Conservation (phyloP, 345 rosid genomes). For the Cardamine occulta region DNA sequence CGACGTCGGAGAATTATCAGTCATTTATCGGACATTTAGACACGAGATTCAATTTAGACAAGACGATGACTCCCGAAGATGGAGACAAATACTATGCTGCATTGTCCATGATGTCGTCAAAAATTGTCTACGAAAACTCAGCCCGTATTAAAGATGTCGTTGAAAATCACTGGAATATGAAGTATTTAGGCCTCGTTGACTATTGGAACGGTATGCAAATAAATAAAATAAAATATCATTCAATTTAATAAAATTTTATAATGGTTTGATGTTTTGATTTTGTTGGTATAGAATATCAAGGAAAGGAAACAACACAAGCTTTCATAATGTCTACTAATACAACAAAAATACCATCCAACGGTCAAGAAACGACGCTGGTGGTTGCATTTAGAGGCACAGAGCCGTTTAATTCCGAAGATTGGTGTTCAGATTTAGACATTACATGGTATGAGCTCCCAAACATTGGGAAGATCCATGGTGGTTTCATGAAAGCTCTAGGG, state of each 20-base stretch:
- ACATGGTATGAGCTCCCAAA: conserved; percentile 71
- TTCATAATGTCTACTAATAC: conserved; percentile 52
- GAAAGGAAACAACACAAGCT: conserved; percentile 64
- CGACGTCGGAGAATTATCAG: conserved; percentile 47
- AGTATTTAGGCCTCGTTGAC: conserved; percentile 56
- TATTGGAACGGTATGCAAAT: conserved; percentile 68
- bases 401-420: conserved; percentile 64
- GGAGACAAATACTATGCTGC: conserved; percentile 50
- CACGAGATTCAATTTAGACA: conserved; percentile 53
- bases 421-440: conserved; percentile 74
- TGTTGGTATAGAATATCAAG: conserved; percentile 57
- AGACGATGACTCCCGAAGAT: conserved; percentile 47
- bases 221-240: too few relatives aligned
- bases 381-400: conserved; percentile 76
- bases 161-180: conserved; percentile 67
- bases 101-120: conserved; percentile 70
- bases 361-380: conserved; percentile 53
- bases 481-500: conserved; percentile 84
- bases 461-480: conserved; percentile 72
- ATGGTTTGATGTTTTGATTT: background rate
- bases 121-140: conserved; percentile 67
- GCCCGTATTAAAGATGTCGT: conserved; percentile 52
- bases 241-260: background rate
- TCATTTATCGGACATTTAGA: conserved; percentile 58
- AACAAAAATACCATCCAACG: conserved; percentile 5